Conservation (phyloP, 129 eudicot genomes). For the Silybum marianum region DNA sequence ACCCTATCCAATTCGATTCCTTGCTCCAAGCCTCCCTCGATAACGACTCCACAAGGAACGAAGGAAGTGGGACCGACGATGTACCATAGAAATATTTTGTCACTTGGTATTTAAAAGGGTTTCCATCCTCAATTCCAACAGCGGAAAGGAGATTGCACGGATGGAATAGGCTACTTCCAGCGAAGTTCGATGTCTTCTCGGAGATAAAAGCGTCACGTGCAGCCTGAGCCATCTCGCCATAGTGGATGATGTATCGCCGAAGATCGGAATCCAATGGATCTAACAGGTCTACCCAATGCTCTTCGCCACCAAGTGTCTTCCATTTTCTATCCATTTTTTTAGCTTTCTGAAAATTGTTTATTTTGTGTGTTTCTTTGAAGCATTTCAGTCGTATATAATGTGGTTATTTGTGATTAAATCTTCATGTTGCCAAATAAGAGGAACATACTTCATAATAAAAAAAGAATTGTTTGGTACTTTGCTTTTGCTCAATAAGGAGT, state of each 20-base stretch:
- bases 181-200: constrained; percentile 59
- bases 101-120: constrained; percentile 61
- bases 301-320: constrained; percentile 65
- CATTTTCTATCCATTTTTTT: constrained; percentile 46
- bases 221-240: constrained; percentile 80
- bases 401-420: neutral
- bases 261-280: constrained; percentile 79
- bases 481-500: neutral
- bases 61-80: constrained; percentile 56
- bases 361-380: neutral
- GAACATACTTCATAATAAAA: neutral
- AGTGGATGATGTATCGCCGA: constrained; percentile 67
- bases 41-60: constrained; percentile 55
- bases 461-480: neutral
- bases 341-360: neutral
- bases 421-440: neutral
- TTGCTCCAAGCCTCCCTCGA: constrained; percentile 91
- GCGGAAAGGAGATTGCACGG: constrained; percentile 38
- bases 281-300: constrained; percentile 57
- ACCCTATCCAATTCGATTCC: constrained; percentile 96
- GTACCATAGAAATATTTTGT: constrained; percentile 74
- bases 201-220: constrained; percentile 59
- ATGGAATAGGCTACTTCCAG: constrained; percentile 56
- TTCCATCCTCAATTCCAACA: constrained; percentile 56
- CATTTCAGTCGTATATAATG: neutral